Base-by-base conservation (phyloP, 352 stramenopile species). In the Phytophthora vignae region DNA sequence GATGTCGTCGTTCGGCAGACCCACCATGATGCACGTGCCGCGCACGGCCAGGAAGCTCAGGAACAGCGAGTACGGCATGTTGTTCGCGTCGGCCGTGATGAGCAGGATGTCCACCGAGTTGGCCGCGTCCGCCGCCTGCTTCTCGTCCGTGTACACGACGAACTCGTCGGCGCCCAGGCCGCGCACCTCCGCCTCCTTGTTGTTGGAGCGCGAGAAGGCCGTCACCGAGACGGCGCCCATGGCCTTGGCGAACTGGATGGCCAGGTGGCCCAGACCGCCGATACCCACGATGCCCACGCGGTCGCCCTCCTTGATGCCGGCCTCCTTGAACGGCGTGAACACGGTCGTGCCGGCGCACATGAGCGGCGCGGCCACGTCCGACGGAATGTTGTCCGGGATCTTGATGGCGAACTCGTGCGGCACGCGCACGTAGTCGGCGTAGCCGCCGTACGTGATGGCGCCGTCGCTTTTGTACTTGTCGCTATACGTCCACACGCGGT, bases 371-470 rank as follows among this genome's bases (percentile, higher is more conserved):
- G 40, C 64, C 19, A 64, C 46, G 29, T 71, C 64, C 8, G 64
- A 71, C 12, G 64, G 64, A 7, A 66, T 71, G 64, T 63, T 71
- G 4, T 64, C 55, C 12, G 64, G 64, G 25, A 71, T 65, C n/a
- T 42, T 84, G 49, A 97, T 80, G 2, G 85, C 85, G 74, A 89
- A 96, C 31, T 81, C 53, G 48, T 85, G 57, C 44, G 81, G 57
- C 10, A 92, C 73, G 21, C 90, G 85, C 38, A 96, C 82, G 55
- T 77, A 82, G 33, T 91, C 74, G 15, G 75, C 77, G 71, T 94
- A 97, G 29, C 90, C 90, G 29, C 86, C 86, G 49, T 78, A 76
- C 14, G 64, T 58, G 1, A 44, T 58, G 19, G 21, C 36, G 15
- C 87, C 87, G 48, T 92, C 83, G 25, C 59, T 60, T 55, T 71